A percentile compares a stretch with the other conserved stretches of the same genome.
Conservation (phyloP, 495 filamentous ascomycete genomes). For the Darksidea phi region DNA sequence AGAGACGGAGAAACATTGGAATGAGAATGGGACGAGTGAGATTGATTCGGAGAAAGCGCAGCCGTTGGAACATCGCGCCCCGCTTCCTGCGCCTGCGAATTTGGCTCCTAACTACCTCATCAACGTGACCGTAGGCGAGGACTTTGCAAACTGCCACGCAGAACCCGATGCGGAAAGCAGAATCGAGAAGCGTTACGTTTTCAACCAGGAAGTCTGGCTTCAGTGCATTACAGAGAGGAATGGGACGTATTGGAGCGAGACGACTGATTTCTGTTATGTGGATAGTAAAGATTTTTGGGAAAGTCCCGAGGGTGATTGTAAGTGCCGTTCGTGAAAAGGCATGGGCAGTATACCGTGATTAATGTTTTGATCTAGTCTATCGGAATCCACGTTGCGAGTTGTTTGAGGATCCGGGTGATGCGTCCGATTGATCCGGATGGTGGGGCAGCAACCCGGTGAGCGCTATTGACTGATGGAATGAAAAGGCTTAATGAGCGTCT, state of each 20-base stretch:
- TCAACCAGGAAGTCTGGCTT: constrained; percentile 28
- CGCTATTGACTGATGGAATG: too few species aligned
- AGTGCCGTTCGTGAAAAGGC: constrained; percentile 12
- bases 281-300: constrained; percentile 31
- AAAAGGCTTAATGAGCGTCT: too few species aligned
- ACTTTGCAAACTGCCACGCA: constrained; percentile 17
- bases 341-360: too few species aligned
- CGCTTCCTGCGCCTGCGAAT: not conserved
- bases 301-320: constrained; percentile 22
- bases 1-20: constrained; percentile 15
- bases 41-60: constrained; percentile 21
- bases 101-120: constrained; percentile 23
- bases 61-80: not conserved
- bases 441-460: too few species aligned
- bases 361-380: not conserved
- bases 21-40: constrained; percentile 27
- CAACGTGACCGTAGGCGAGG: constrained; percentile 34
- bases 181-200: constrained; percentile 6
- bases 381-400: too few species aligned
- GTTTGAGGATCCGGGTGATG: too few species aligned
- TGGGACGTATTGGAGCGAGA: constrained; percentile 33
- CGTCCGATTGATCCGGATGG: too few species aligned
- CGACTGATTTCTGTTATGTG: constrained; percentile 35
- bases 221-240: constrained; percentile 27
- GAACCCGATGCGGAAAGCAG: constrained; percentile 11